phyloP scores from a whole-genome alignment of 2,329 filamentous ascomycete genomes.

The Cytospora schulzeri region DNA sequence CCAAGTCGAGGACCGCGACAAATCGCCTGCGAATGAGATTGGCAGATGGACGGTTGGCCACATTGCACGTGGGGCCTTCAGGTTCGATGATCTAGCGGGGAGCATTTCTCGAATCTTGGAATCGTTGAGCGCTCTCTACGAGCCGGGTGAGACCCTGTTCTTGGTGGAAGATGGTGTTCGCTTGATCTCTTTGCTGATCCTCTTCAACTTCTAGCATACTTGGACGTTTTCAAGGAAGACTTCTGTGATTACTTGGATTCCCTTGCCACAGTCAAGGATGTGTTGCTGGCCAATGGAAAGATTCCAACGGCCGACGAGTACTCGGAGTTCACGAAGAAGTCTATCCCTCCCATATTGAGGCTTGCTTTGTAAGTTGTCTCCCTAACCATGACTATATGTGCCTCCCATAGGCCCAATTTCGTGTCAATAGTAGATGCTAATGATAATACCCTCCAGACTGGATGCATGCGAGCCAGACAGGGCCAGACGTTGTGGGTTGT shows the following conservation, averaged over 20 bases:
- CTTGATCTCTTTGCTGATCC: neutral
- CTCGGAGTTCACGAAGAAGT: neutral
- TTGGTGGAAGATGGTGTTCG: neutral
- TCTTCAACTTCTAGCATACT: neutral
- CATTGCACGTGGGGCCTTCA: neutral
- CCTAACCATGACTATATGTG: neutral
- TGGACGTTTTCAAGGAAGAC: neutral
- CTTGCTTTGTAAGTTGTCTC: neutral
- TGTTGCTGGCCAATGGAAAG: neutral
- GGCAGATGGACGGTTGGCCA: too few relatives aligned
- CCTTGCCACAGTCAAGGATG: neutral
- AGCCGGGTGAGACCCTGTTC: neutral
- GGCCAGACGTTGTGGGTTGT: neutral
- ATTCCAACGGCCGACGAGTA: neutral
- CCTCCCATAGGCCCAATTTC: neutral
- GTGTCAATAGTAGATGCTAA: neutral
- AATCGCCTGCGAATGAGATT: too few relatives aligned
- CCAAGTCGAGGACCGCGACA: too few relatives aligned
- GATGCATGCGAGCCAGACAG: neutral
- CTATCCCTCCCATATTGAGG: neutral
- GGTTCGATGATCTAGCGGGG: neutral
- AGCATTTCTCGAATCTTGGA: neutral
- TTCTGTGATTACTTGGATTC: neutral
- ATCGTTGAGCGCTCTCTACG: neutral
- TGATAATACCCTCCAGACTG: neutral